Evolutionary conservation across 495 filamentous ascomycete species (phyloP), one percentile per base, ranked within the genome.

Genomic region (Hypoxylon cercidicola): DNA sequence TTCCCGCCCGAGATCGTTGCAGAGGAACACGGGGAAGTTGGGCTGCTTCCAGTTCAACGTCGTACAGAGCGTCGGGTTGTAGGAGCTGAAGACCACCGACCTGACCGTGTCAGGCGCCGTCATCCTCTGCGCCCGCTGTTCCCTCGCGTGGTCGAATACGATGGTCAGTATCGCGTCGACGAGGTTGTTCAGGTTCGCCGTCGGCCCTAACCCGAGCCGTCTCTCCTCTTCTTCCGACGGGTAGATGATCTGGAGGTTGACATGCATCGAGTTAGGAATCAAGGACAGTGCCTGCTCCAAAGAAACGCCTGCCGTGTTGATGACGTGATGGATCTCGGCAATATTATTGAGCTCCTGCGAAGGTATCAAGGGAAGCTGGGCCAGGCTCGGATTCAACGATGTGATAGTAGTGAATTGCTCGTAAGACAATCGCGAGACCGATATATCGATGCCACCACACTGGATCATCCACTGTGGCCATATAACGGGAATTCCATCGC

Each of bases 1-100:
- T 66, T 72, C 78, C 73, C 84, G 73, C 69, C 92, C 93, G 47
- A 98, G 85, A 52, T 97, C 92, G 72, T 98, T 97, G 79, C 93
- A 97, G 46, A 97, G 84, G 57, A 99, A 89, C 1, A 98, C 92
- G 0, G 95, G 96, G 70, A 96, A 99, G 66, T 98, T 99, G 10
- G 95, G 95, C 74, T 99, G 95, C 76, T 99, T 99, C 96, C 96
- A 99, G 74, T 98, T 98, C 51, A 99, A 70, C 3, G 93, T 92
- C 34, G 90, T 93, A 75, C 95, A 99, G 25, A 98, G 85, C 66
- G 89, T 90, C 10, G 89, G 79, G 72, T 97, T 97, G 64, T 92
- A 96, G 6, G 90, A 93, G 59, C 91, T 93, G 74, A 98, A 97
- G 19, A 98, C 91, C 40, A 99, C 88, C 8, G 89, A 93, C 16